Evolutionary conservation across 768 basidiomycete genomes (phyloP).

Genomic region (Termitomyces sp.): DNA sequence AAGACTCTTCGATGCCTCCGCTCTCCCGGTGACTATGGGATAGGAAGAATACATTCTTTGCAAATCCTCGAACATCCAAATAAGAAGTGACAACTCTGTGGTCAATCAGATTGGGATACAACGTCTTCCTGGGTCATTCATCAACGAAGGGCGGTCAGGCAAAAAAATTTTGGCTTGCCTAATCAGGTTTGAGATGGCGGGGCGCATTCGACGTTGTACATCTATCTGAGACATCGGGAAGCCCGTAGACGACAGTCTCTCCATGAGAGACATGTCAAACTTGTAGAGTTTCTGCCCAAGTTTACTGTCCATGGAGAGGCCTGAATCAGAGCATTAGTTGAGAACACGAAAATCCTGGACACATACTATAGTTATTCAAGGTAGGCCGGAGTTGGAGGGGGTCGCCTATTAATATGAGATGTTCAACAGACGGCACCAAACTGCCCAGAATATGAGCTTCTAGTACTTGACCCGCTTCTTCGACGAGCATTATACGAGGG

Average conservation of each 20-base stretch:
- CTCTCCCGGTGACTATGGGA: slow-evolving; percentile 59
- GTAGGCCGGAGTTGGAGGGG: slow-evolving; percentile 71
- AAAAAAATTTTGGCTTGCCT: slow-evolving; percentile 27
- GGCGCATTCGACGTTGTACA: slow-evolving; percentile 74
- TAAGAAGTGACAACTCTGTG: slow-evolving; percentile 45
- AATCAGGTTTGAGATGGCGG: slow-evolving; percentile 57
- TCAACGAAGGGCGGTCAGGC: background rate
- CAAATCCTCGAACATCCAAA: slow-evolving; percentile 55
- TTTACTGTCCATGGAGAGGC: slow-evolving; percentile 62
- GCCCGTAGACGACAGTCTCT: slow-evolving; percentile 53
- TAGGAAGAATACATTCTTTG: slow-evolving; percentile 63
- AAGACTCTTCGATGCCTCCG: slow-evolving; percentile 52
- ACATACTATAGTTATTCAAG: slow-evolving; percentile 54
- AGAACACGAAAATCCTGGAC: background rate
- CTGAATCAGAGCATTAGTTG: slow-evolving; percentile 24
- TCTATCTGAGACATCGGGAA: slow-evolving; percentile 65
- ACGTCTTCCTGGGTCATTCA: slow-evolving; percentile 35
- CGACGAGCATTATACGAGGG: slow-evolving; percentile 63
- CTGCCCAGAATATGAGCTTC: slow-evolving; percentile 70
- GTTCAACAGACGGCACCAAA: slow-evolving; percentile 61
- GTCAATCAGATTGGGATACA: slow-evolving; percentile 59
- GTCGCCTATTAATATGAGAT: slow-evolving; percentile 78
- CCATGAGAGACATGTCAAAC: slow-evolving; percentile 75
- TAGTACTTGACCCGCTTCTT: slow-evolving; percentile 80
- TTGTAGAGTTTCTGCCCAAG: slow-evolving; percentile 49